Percentiles rank a stretch among this genome's conserved stretches.
phyloP scores from a whole-genome alignment of 2,329 filamentous ascomycete genomes.

The Botrytis medusae region DNA sequence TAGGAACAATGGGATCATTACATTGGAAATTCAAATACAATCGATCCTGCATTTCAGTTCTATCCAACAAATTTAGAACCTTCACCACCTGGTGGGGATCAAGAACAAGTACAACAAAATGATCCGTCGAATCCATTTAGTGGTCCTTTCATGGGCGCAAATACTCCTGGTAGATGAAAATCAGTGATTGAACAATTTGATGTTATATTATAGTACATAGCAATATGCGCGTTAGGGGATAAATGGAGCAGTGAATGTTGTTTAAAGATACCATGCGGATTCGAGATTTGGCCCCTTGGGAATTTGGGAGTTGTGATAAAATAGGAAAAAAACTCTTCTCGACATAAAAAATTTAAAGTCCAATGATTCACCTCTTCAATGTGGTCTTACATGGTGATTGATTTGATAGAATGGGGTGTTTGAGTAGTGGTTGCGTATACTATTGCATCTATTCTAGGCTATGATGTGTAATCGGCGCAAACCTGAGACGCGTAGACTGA shows the following conservation, averaged over 20 bases:
- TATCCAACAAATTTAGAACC: conserved; percentile 34
- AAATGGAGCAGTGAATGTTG: background rate
- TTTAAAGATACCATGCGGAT: background rate
- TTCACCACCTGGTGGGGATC: conserved; percentile 26
- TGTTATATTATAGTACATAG: background rate
- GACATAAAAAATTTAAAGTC: background rate
- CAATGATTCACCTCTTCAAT: background rate
- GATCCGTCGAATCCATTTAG: conserved; percentile 31
- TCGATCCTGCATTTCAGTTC: conserved; percentile 39
- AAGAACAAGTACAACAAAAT: conserved; percentile 7
- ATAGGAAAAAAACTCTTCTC: background rate
- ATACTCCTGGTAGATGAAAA: conserved; percentile 37
- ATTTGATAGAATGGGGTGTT: background rate
- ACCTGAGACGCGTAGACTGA: background rate
- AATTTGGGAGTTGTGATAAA: background rate
- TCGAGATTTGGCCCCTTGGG: background rate
- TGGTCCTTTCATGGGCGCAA: conserved; percentile 41
- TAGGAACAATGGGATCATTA: conserved; percentile 70
- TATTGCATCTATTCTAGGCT: background rate
- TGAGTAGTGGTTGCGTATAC: background rate
- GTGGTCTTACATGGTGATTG: background rate
- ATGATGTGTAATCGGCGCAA: background rate
- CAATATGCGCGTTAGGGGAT: background rate
- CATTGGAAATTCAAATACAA: conserved; percentile 55
- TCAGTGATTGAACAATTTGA: background rate